These are phyloP conservation scores for Cadophora luteo-olivacea DNA, from an alignment of 2,329 filamentous ascomycete species.

Conservation along the genomic window DNA sequence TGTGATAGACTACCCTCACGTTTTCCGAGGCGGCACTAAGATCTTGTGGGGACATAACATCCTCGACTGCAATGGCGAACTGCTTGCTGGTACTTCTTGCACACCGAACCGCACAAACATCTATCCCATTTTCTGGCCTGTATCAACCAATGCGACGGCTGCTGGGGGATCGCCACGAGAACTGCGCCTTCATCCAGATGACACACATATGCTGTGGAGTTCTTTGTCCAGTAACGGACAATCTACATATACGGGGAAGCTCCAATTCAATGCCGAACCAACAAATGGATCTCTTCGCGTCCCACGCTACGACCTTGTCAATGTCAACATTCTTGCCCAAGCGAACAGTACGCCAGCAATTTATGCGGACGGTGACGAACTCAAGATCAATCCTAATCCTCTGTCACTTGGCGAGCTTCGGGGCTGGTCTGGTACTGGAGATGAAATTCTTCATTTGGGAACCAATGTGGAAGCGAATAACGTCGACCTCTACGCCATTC, in stretches of 20 bases:
- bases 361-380: background rate
- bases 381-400: background rate
- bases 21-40: background rate
- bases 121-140: background rate
- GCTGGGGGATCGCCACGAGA: background rate
- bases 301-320: background rate
- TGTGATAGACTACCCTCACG: background rate
- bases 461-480: background rate
- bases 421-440: background rate
- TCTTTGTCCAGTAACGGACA: background rate
- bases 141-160: background rate
- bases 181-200: background rate
- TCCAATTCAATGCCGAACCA: background rate
- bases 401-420: background rate
- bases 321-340: background rate
- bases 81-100: background rate
- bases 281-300: background rate
- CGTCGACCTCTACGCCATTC: background rate
- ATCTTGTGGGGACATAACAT: background rate
- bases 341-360: background rate
- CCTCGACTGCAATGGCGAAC: background rate
- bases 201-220: background rate
- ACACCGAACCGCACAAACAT: background rate
- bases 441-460: background rate
- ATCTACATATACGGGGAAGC: background rate